Percentiles rank a stretch among this genome's conserved stretches.
Evolutionary conservation across 495 filamentous ascomycete genomes (phyloP).

Genomic region (Penicillium canescens): DNA sequence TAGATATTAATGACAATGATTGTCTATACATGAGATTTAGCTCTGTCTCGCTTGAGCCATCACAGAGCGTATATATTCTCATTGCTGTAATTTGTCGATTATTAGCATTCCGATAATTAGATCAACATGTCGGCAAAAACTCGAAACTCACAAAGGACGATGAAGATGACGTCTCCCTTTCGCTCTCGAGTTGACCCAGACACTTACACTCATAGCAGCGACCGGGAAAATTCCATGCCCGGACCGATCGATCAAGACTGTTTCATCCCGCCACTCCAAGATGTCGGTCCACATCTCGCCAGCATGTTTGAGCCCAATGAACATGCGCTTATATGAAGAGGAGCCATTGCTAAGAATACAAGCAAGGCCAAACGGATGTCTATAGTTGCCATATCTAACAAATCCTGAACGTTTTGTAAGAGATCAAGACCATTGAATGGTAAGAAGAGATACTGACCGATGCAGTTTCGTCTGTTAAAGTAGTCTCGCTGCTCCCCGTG

Average conservation of each 20-base stretch:
- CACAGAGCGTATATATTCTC: background rate
- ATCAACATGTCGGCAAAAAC: background rate
- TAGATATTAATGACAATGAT: slow-evolving; percentile 6
- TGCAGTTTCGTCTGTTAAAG: slow-evolving; percentile 62
- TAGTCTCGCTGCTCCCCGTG: slow-evolving; percentile 71
- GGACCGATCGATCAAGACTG: slow-evolving; percentile 53
- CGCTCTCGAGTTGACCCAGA: slow-evolving; percentile 55
- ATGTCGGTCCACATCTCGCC: slow-evolving; percentile 67
- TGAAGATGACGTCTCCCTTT: slow-evolving; percentile 12
- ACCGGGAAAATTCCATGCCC: slow-evolving; percentile 59
- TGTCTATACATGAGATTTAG: too few species aligned
- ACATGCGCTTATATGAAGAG: slow-evolving; percentile 55
- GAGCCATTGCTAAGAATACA: slow-evolving; percentile 58
- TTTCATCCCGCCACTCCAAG: slow-evolving; percentile 46
- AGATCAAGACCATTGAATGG: background rate
- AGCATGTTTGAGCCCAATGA: slow-evolving; percentile 58
- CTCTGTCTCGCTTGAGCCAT: background rate
- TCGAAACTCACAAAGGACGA: slow-evolving; percentile 17
- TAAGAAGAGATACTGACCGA: slow-evolving; percentile 44
- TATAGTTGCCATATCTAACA: slow-evolving; percentile 60
- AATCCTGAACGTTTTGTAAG: slow-evolving; percentile 38
- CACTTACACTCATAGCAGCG: slow-evolving; percentile 53
- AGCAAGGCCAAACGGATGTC: slow-evolving; percentile 53
- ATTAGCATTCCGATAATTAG: background rate
- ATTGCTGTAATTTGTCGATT: background rate